phyloP scores from a whole-genome alignment of 2,329 filamentous ascomycete species.

The Onygena corvina region DNA sequence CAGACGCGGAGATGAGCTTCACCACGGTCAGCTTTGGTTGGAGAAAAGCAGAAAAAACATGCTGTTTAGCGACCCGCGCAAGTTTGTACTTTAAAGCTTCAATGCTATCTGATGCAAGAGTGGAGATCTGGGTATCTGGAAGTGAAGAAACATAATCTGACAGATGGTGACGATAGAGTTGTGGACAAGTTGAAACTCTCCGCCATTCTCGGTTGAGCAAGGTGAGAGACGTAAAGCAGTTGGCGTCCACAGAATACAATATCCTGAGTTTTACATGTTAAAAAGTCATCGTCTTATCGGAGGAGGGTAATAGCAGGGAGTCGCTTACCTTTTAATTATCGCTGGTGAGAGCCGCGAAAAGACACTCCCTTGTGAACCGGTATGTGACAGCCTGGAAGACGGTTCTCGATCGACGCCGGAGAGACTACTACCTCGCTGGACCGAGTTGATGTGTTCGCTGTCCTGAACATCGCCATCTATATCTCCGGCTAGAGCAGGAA shows the following conservation, averaged over 20 bases:
- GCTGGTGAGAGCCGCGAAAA: conserved; percentile 11
- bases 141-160: conserved; percentile 28
- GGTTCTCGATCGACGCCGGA: background rate
- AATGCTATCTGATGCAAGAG: conserved; percentile 39
- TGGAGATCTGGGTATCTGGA: conserved; percentile 24
- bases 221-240: conserved; percentile 37
- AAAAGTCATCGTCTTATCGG: background rate
- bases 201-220: conserved; percentile 37
- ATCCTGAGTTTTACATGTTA: conserved; percentile 26
- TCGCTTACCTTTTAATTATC: conserved; percentile 16
- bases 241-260: conserved; percentile 36
- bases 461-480: conserved; percentile 10
- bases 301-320: too few species aligned
- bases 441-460: background rate
- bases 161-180: conserved; percentile 38
- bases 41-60: conserved; percentile 64
- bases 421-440: background rate
- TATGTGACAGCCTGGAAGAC: background rate
- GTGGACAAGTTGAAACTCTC: conserved; percentile 30
- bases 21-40: conserved; percentile 59
- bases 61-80: conserved; percentile 58
- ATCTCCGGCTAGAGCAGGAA: conserved; percentile 9
- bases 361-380: background rate
- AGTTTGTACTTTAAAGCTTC: conserved; percentile 54
- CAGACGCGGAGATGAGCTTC: conserved; percentile 70